Conservation (phyloP, 2,329 filamentous ascomycete species). For the Mollisiaceae sp. region DNA sequence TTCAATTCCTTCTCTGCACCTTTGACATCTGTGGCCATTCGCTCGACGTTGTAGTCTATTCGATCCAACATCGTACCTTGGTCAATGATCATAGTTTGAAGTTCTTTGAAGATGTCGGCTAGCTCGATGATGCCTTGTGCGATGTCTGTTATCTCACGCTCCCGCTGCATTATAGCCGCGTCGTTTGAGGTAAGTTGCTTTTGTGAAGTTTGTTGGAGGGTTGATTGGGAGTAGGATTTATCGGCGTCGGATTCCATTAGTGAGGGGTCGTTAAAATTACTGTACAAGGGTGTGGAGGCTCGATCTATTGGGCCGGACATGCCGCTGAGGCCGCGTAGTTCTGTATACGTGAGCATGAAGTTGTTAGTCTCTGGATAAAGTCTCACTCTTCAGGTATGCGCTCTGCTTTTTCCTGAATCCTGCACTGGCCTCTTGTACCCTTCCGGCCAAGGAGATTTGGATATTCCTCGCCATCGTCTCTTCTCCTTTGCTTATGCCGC, state of each 20-base stretch:
- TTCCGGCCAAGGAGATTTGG: conserved; percentile 84
- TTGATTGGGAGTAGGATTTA: conserved; percentile 87
- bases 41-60: conserved; percentile 97
- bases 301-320: conserved; percentile 60
- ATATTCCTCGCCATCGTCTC: conserved; percentile 97
- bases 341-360: conserved; percentile 49
- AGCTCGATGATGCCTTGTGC: conserved; percentile 97
- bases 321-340: conserved; percentile 75
- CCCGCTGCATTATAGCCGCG: conserved; percentile 83
- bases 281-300: conserved; percentile 54
- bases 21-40: conserved; percentile 92
- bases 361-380: background rate
- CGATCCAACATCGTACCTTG: conserved; percentile 90
- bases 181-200: conserved; percentile 77
- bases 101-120: conserved; percentile 93
- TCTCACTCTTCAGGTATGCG: conserved; percentile 87
- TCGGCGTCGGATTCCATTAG: conserved; percentile 94
- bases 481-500: conserved; percentile 78
- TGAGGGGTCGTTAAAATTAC: conserved; percentile 79
- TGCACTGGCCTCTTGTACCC: conserved; percentile 91
- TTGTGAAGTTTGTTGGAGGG: conserved; percentile 75
- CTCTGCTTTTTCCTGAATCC: conserved; percentile 97
- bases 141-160: conserved; percentile 96
- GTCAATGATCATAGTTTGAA: conserved; percentile 94
- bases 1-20: conserved; percentile 90